Percentiles rank a stretch among this genome's conserved stretches.
phyloP scores from a whole-genome alignment of 2,329 filamentous ascomycete species.

The Zymoseptoria pseudotritici region DNA sequence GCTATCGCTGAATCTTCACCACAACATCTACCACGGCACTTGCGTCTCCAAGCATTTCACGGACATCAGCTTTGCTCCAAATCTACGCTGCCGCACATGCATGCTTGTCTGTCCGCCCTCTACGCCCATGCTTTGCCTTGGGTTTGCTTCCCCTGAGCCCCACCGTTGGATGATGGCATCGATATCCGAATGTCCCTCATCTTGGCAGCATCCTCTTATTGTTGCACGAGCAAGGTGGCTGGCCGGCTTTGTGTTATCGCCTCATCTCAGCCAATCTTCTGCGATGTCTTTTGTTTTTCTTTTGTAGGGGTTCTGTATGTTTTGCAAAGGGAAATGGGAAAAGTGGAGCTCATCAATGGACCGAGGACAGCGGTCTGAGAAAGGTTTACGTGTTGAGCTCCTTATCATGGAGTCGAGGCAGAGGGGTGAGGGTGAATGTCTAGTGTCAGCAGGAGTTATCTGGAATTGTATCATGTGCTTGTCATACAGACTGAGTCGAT shows the following conservation, averaged over 20 bases:
- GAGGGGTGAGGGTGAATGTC: background rate
- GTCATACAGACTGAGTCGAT: background rate
- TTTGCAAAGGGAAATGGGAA: constrained; percentile 5
- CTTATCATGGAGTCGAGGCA: background rate
- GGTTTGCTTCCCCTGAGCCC: constrained; percentile 8
- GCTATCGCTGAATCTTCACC: constrained; percentile 19
- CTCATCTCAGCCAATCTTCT: constrained; percentile 18
- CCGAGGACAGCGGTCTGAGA: background rate
- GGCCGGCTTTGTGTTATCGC: constrained; percentile 14
- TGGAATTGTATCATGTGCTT: background rate
- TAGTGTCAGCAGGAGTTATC: background rate
- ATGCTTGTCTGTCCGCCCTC: constrained; percentile 14
- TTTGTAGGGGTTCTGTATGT: constrained; percentile 14
- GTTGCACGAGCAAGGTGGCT: constrained; percentile 14
- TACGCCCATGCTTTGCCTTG: constrained; percentile 16
- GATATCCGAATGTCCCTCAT: constrained; percentile 13
- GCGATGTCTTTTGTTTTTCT: constrained; percentile 16
- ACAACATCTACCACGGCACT: background rate
- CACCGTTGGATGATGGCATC: constrained; percentile 11
- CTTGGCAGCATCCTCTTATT: constrained; percentile 14
- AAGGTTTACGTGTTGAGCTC: background rate
- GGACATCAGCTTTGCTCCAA: constrained; percentile 11
- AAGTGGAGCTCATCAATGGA: background rate
- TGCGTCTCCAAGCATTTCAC: constrained; percentile 1
- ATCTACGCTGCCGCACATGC: constrained; percentile 18